phyloP scores from a whole-genome alignment of 768 basidiomycete species.

The Baorangia bicolor region DNA sequence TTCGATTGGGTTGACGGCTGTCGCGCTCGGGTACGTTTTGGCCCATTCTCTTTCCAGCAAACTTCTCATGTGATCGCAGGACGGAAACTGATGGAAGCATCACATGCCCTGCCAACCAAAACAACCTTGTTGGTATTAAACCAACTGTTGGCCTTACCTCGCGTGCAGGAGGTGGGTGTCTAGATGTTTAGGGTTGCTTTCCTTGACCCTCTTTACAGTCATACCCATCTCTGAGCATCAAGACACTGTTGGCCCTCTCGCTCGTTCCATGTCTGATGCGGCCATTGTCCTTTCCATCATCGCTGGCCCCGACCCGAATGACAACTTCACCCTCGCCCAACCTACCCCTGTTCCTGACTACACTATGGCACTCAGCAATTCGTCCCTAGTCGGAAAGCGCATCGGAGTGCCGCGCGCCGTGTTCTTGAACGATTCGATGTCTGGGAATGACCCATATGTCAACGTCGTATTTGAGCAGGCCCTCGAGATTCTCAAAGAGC shows the following conservation, averaged over 20 bases:
- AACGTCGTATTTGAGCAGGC: slow-evolving; percentile 40
- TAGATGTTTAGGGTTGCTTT: not conserved
- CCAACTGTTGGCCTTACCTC: slow-evolving; percentile 61
- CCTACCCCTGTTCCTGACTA: slow-evolving; percentile 55
- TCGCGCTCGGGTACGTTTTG: slow-evolving; percentile 38
- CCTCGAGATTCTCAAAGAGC: slow-evolving; percentile 35
- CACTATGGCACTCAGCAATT: slow-evolving; percentile 47
- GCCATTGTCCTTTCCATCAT: slow-evolving; percentile 57
- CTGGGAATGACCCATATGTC: slow-evolving; percentile 29
- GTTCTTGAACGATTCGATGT: slow-evolving; percentile 31
- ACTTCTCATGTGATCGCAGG: slow-evolving; percentile 3
- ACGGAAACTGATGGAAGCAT: slow-evolving; percentile 58
- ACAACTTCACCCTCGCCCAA: slow-evolving; percentile 53
- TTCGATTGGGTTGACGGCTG: slow-evolving; percentile 51
- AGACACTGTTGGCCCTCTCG: slow-evolving; percentile 59
- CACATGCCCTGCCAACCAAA: slow-evolving; percentile 48
- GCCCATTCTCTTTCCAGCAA: not conserved
- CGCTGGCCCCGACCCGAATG: slow-evolving; percentile 53
- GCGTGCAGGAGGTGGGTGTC: slow-evolving; percentile 49
- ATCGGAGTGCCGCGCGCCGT: slow-evolving; percentile 51
- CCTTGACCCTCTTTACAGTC: slow-evolving; percentile 33
- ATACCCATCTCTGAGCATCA: slow-evolving; percentile 57
- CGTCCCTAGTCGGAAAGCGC: slow-evolving; percentile 49
- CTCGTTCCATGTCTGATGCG: slow-evolving; percentile 52
- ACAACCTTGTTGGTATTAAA: slow-evolving; percentile 60